Percentiles rank a stretch among this genome's conserved stretches.
Conservation (phyloP, 139 green algal species). For the Cymbomonas tetramitiformis region DNA sequence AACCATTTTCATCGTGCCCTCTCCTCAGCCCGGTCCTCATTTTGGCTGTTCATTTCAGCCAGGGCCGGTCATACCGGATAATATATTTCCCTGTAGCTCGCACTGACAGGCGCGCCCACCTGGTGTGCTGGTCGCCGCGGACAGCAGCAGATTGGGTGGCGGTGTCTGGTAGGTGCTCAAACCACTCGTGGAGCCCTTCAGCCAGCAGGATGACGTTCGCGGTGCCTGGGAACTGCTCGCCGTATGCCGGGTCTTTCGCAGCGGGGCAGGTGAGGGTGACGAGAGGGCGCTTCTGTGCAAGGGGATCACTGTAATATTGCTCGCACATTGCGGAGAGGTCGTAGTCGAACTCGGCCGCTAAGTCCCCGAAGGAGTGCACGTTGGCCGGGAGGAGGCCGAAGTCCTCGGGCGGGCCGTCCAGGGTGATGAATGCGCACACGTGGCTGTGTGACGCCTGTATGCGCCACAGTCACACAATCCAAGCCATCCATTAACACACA, state of each 20-base stretch:
- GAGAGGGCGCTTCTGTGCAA: neutral
- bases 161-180: neutral
- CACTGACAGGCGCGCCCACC: too few species aligned
- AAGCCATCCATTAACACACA: too few species aligned
- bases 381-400: neutral
- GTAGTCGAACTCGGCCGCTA: slow-evolving; percentile 2
- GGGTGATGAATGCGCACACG: slow-evolving; percentile 7
- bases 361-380: neutral
- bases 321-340: neutral
- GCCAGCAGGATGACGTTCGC: slow-evolving; percentile 4
- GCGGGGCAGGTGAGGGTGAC: slow-evolving; percentile 9
- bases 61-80: too few species aligned
- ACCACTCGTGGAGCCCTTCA: slow-evolving; percentile 6
- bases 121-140: too few species aligned
- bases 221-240: neutral
- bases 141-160: too few species aligned
- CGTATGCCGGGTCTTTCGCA: slow-evolving; percentile 2
- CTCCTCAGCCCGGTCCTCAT: too few species aligned
- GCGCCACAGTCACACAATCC: too few species aligned
- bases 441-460: neutral
- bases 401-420: slow-evolving; percentile 7
- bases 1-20: too few species aligned
- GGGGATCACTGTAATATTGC: slow-evolving; percentile 1
- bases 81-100: too few species aligned
- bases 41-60: too few species aligned